Evolutionary conservation across 306 rosid species (phyloP).

Genomic region (Delonix regia): DNA sequence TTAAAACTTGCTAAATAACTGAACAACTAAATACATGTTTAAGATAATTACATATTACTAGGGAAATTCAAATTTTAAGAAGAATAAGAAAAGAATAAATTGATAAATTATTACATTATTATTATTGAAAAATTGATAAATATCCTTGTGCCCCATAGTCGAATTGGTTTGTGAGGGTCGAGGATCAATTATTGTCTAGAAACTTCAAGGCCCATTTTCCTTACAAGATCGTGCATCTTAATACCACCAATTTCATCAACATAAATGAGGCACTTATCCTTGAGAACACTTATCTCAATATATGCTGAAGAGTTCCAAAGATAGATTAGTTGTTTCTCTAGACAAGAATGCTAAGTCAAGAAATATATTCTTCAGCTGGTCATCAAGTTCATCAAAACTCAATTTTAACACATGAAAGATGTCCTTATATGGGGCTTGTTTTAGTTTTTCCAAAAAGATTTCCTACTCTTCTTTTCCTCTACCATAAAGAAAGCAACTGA

Average conservation of each 20-base stretch:
- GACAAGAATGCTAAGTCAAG: neutral
- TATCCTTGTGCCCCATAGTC: neutral
- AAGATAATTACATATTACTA: no score
- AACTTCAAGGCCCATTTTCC: neutral
- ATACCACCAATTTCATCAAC: neutral
- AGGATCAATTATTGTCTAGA: neutral
- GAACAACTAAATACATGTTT: no score
- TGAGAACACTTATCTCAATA: neutral
- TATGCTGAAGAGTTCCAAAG: neutral
- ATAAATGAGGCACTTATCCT: neutral
- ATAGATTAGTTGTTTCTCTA: neutral
- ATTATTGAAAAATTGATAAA: neutral
- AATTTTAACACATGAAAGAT: neutral
- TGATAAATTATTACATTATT: neutral
- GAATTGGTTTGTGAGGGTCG: neutral
- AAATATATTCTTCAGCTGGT: neutral
- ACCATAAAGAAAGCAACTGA: slow-evolving; percentile 1
- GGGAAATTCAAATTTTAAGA: neutral
- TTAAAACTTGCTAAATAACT: no score
- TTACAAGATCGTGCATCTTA: neutral
- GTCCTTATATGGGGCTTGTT: neutral
- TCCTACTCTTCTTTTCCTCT: slow-evolving; percentile 18
- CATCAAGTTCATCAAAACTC: slow-evolving; percentile 24
- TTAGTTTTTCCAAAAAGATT: neutral
- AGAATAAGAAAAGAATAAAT: neutral